phyloP scores from a whole-genome alignment of 2,329 filamentous ascomycete species.

The Claviceps arundinis region DNA sequence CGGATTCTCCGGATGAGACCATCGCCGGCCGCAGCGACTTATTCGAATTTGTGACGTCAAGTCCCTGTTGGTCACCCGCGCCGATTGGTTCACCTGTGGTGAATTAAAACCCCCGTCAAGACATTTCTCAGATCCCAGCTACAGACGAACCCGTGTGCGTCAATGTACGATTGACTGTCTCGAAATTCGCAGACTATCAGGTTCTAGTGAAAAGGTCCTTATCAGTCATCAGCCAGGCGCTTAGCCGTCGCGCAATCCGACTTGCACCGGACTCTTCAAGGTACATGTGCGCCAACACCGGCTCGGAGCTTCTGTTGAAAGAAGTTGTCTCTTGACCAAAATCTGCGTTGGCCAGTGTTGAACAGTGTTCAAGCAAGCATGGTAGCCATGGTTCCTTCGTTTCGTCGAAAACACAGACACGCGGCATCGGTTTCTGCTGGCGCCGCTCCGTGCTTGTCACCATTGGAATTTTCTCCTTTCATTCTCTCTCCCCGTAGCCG shows the following conservation, averaged over 20 bases:
- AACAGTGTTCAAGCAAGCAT: background rate
- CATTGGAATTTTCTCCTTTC: constrained; percentile 3
- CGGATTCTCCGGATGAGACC: no score
- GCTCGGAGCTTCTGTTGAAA: background rate
- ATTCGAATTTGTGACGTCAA: no score
- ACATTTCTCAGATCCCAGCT: background rate
- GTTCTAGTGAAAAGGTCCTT: background rate
- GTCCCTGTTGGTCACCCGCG: background rate
- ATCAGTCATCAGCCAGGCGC: background rate
- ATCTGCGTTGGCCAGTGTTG: background rate
- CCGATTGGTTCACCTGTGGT: background rate
- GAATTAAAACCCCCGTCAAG: background rate
- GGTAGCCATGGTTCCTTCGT: constrained; percentile 1
- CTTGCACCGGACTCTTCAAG: background rate
- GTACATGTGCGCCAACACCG: background rate
- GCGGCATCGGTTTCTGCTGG: constrained; percentile 1
- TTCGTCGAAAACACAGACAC: background rate
- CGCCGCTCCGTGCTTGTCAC: constrained; percentile 1
- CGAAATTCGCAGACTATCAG: background rate
- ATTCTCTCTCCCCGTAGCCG: constrained; percentile 4
- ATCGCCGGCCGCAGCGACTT: no score
- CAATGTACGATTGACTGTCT: background rate
- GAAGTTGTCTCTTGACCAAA: background rate
- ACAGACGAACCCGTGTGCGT: background rate
- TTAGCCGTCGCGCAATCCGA: background rate